Evolutionary conservation across 1,139 yeast species (phyloP).

Genomic region (Kurtzmaniella natalensis): DNA sequence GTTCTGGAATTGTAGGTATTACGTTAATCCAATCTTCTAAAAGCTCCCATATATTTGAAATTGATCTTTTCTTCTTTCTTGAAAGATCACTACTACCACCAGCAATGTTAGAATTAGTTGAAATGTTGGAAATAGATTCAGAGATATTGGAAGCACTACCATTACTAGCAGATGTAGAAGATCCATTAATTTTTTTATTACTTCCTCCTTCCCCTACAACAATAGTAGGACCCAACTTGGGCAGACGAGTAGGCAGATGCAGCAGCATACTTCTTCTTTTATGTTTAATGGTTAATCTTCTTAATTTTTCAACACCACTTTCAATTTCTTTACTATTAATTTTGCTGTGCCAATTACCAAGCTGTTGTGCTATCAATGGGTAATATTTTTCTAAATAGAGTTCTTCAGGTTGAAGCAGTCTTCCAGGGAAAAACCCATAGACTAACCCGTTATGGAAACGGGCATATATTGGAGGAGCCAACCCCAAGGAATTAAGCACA

Average conservation of each 20-base stretch:
- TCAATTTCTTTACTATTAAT: slow-evolving; percentile 45
- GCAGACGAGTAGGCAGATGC: slow-evolving; percentile 9
- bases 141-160: no score
- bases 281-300: slow-evolving; percentile 26
- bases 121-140: no score
- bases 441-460: slow-evolving; percentile 71
- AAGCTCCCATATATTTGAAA: slow-evolving; percentile 55
- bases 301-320: slow-evolving; percentile 44
- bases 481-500: slow-evolving; percentile 51
- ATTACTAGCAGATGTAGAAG: no score
- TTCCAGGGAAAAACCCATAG: slow-evolving; percentile 67
- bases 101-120: not conserved
- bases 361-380: slow-evolving; percentile 59
- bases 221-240: slow-evolving; percentile 3
- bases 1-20: slow-evolving; percentile 48
- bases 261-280: slow-evolving; percentile 12
- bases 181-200: slow-evolving; percentile 6
- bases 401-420: slow-evolving; percentile 56
- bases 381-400: slow-evolving; percentile 44
- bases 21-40: slow-evolving; percentile 59
- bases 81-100: no score
- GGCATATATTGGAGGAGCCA: slow-evolving; percentile 70
- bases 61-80: slow-evolving; percentile 20
- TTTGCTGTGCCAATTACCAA: slow-evolving; percentile 68
- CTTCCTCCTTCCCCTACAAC: not conserved